Base-by-base conservation (phyloP, 805 yeast species). In the Pichia insulana region DNA sequence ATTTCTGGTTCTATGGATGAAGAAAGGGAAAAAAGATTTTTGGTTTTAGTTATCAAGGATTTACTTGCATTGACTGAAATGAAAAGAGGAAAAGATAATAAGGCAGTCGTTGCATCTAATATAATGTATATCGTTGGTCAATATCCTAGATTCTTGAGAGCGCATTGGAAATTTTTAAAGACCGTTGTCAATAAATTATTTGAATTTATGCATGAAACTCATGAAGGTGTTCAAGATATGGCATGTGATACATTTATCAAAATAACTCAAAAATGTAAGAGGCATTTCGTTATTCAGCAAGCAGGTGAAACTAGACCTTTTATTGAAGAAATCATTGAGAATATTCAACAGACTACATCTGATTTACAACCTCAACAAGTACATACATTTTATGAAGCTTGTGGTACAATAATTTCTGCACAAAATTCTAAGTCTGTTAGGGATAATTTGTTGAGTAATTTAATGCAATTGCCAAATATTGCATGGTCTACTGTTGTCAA, bases 141-240 rank as follows among this genome's bases (percentile, higher is more conserved):
- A 67, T 92, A 92, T 61, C 99, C 99, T 41, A 73, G 99, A 61
- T 92, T 92, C 58, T 71, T 92, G 59, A 89, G 89, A 56, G 97
- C 97, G 8, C 98, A 92, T 62, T 92, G 98, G 98, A 88, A 85
- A 62, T 92, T 92, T 56, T 68, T 92, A 61, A 90, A 89, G 63
- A 92, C 97, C 0, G 99, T 92, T 35, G 90, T 92, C 47, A 82
- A 86, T 65, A 92, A 92, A 64, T 73, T 92, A 55, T 92, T 92
- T 63, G 98, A 92, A 63, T 92, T 92, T 58, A 92, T 92, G 99
- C 97, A 92, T 68, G 99, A 92, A 71, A 88, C 97, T n/a, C 99
- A 92, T 64, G 99, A 90, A 64, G 98, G 98, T 69, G 98, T 92
- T 48, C 98, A 92, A 68, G 98, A 92, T 64, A 92, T 92, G 98